Evolutionary conservation across 148 eudicot genomes (phyloP), one percentile per base, ranked within the genome.

Genomic region (Vaccinium myrtillus): DNA sequence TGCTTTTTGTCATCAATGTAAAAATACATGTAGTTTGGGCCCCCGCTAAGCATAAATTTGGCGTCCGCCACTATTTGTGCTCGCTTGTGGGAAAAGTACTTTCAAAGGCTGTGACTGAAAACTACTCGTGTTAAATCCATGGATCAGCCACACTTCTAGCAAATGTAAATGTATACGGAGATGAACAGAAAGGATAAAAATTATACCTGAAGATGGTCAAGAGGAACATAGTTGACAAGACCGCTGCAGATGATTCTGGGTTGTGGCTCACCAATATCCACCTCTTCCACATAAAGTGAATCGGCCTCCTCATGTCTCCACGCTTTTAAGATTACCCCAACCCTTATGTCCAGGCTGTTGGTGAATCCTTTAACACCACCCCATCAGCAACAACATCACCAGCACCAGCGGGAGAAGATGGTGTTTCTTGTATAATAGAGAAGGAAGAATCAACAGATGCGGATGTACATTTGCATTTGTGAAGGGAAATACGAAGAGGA

Each of bases 231-330:
- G 0, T 94, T 94, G 73, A 96, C 97, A 74, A 96, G 97, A 67
- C 99, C 98, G n/a, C 99, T 96, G 70, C 99, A 96, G 55, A 96
- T 96, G 75, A 90, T 91, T 67, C 99, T 86, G 10, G 92, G 90
- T 80, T 91, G 92, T 67, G 91, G 69, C 84, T 94, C 97, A 10
- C 99, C 98, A 73, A 94, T 82, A 79, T 96, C 98, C 70, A 96
- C 97, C 87, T 96, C 97, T 82, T 96, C 99, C 0, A 94, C 99
- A 63, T 94, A 94, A 75, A 96, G 89, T 0, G 97, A 87, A 82
- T 94, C 98, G 1, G 97, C 99, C 86, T 96, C 99, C 12, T 91
- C 93, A 48, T 94, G 99, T 58, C 88, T 86, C 97, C 97, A 93
- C 9, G 93, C 95, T 73, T 86, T 94, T 59, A 94, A 8, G 16